A percentile compares a stretch with the other conserved stretches of the same genome.
Conservation (phyloP, 345 rosid species). For the Dovyalis caffra region DNA sequence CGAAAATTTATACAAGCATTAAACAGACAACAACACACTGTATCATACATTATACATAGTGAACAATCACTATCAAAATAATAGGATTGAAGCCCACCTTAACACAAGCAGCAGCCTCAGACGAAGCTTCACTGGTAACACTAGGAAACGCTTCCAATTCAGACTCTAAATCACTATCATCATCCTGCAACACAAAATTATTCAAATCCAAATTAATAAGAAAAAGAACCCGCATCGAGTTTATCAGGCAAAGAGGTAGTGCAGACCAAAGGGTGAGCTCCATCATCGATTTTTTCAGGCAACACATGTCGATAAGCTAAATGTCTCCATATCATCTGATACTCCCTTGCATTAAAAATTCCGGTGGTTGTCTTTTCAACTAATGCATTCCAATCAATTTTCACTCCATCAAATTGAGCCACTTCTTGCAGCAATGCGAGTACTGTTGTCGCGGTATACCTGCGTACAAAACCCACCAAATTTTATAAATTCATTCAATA, state of each 20-base stretch:
- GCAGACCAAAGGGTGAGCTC: slow-evolving; percentile 57
- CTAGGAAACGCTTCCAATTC: slow-evolving; percentile 85
- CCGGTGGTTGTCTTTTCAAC: slow-evolving; percentile 24
- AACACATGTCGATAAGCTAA: slow-evolving; percentile 66
- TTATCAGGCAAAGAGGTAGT: not conserved
- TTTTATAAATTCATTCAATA: not conserved
- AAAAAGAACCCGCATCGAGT: not conserved
- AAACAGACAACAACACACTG: not conserved
- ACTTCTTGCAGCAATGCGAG: slow-evolving; percentile 32
- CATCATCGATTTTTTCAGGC: slow-evolving; percentile 47
- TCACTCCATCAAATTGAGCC: slow-evolving; percentile 24
- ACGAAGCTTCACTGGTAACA: slow-evolving; percentile 54
- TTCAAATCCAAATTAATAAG: not conserved
- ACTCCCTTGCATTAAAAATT: slow-evolving; percentile 21
- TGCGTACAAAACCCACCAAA: slow-evolving; percentile 14
- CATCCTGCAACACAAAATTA: slow-evolving; percentile 54
- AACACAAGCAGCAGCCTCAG: slow-evolving; percentile 84
- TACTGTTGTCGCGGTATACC: slow-evolving; percentile 56
- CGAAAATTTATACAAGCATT: not conserved
- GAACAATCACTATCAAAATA: not conserved
- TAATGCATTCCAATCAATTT: slow-evolving; percentile 32
- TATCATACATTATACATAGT: not conserved
- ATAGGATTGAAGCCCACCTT: slow-evolving; percentile 40
- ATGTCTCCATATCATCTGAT: slow-evolving; percentile 81
- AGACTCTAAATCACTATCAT: slow-evolving; percentile 84